Evolutionary conservation across 2,329 filamentous ascomycete species (phyloP), one percentile per base, ranked within the genome.

Genomic region (Verticillium isaacii): DNA sequence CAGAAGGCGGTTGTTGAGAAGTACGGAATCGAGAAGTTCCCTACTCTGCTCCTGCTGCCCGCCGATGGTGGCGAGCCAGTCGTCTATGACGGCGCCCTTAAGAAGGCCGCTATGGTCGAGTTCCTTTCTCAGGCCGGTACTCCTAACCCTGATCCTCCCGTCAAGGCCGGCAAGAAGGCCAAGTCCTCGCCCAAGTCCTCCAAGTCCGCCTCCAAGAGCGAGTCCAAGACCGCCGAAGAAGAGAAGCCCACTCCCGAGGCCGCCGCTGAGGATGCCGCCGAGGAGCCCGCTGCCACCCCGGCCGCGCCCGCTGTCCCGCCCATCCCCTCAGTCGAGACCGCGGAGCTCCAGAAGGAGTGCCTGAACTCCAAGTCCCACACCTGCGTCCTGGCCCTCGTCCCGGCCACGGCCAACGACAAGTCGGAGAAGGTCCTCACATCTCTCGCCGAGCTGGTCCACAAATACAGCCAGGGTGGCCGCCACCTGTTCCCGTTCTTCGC

Each of bases 401-500:
- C 89, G 0, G 75, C 78, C 0, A 60, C 61, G 25, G 75, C 81
- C 39, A 80, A 82, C 17, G 73, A 82, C 12, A 77, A 82, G 12
- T 78, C 81, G n/a, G 80, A 82, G 61, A 80, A 84, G 67, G 87
- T 83, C 19, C 78, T 93, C 2, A 73, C 77, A 23, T 85, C 84
- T 32, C 81, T 97, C 3, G 85, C 89, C 2, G 85, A 93, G 60
- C 83, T 97, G 60, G 86, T 89, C 59, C 85, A 89, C 74, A 96
- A 93, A 76, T 87, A 96, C 71, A 78, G 84, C 37, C 80, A 86
- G 66, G 82, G 82, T 57, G 82, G 88, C 60, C 85, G 85, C 36
- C 86, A 88, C 61, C 78, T 93, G 1, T 96, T 98, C 80, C 92
- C 93, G 29, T 90, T 97, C 76, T 94, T 89, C 72, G 86, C 88